Conservation (phyloP, 805 yeast species). For the Wickerhamiella alocasiicola region DNA sequence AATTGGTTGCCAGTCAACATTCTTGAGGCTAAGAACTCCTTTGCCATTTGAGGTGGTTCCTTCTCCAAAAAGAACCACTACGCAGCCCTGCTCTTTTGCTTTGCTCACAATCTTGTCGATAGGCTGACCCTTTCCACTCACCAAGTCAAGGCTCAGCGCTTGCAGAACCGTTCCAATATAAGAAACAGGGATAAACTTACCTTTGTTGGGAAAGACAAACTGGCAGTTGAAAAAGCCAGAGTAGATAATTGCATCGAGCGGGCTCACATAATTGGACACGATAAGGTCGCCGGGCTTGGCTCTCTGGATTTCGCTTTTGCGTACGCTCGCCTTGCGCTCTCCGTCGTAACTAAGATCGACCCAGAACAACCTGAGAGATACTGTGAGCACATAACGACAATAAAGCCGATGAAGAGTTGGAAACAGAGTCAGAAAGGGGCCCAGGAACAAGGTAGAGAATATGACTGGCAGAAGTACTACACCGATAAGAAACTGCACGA, state of each 20-base stretch:
- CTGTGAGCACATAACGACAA: conserved; percentile 12
- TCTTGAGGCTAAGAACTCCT: conserved; percentile 49
- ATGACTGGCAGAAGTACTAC: conserved; percentile 70
- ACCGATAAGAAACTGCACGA: conserved; percentile 50
- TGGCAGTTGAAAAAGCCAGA: conserved; percentile 17
- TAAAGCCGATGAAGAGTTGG: conserved; percentile 10
- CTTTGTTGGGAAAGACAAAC: conserved; percentile 34
- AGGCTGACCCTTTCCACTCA: conserved; percentile 8
- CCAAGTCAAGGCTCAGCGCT: conserved; percentile 16
- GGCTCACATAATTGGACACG: conserved; percentile 46
- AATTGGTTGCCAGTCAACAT: conserved; percentile 19
- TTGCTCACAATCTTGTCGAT: conserved; percentile 15
- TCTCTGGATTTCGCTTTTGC: conserved; percentile 21
- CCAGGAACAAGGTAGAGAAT: conserved; percentile 45
- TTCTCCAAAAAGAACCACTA: conserved; percentile 52
- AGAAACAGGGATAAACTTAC: conserved; percentile 21
- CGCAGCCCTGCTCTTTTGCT: conserved; percentile 30
- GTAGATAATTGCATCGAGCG: conserved; percentile 40
- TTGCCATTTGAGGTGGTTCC: conserved; percentile 82
- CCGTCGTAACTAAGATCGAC: conserved; percentile 36
- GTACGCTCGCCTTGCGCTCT: conserved; percentile 31
- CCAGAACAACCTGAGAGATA: conserved; percentile 17
- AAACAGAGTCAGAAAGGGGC: conserved; percentile 10
- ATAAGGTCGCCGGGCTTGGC: conserved; percentile 35
- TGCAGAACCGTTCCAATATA: conserved; percentile 15